Evolutionary conservation across 2,329 filamentous ascomycete genomes (phyloP), one percentile per base, ranked within the genome.

Genomic region (Pestalotiopsis sp.): DNA sequence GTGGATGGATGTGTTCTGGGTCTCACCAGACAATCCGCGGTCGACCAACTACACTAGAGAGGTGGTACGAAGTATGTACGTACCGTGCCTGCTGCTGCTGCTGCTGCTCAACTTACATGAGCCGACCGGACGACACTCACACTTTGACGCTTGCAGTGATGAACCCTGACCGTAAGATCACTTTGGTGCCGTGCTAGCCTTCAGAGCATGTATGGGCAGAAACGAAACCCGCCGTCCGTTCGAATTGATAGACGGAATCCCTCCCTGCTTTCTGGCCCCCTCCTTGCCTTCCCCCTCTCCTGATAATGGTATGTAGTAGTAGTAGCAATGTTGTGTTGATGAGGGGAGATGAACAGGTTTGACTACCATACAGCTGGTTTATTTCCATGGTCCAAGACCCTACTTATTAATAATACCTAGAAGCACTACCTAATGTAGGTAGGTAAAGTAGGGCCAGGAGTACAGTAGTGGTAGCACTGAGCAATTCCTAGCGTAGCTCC

Each of bases 131-230:
- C 12, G 45, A 52, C 45, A n/a, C 5, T 17, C 45, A 52, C 45
- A 36, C 49, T 56, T 61, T 61, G 25, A 61, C 57, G 57, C 57
- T 61, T 52, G 45, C 45, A 52, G 45, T 61, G 57, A 61, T 52
- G 14, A n/a, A 52, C 14, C 45, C 45, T 52, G 45, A 52, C 45
- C 45, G 17, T n/a, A 52, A 52, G 45, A 52, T 52, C 9, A 52
- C 20, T 36, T 7, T 52, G 45, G 45, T 52, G 45, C 45, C 45
- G 45, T 52, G 45, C 45, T 52, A 52, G 45, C 45, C 45, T 52
- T n/a, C 17, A 52, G 17, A 52, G 45, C 17, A n/a, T n/a, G 7
- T n/a, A 20, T 52, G 17, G 45, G 45, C 20, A 52, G 17, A 20
- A 20, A 17, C 17, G 45, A 52, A 52, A 52, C 45, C 45, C 45